Evolutionary conservation across 2,329 filamentous ascomycete species (phyloP).

Genomic region (Colletotrichum horii): DNA sequence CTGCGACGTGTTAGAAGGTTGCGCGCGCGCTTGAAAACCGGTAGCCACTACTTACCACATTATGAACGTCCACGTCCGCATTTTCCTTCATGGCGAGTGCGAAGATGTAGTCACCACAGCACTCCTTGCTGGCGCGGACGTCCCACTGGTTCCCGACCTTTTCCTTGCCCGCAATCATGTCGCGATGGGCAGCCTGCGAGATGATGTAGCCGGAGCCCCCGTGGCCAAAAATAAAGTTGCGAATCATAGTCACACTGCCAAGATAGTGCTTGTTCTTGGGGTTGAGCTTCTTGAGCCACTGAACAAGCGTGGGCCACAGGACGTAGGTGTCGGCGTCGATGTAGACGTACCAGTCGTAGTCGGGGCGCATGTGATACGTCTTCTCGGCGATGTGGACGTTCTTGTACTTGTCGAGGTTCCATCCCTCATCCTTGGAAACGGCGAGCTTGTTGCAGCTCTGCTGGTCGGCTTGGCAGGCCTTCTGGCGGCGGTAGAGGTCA

Average conservation of each 20-base stretch:
- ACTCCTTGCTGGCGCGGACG: conserved; percentile 39
- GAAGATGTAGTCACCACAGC: conserved; percentile 59
- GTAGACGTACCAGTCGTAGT: conserved; percentile 64
- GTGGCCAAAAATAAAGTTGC: conserved; percentile 53
- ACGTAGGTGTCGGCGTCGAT: conserved; percentile 65
- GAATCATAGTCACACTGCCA: conserved; percentile 52
- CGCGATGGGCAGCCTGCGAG: conserved; percentile 56
- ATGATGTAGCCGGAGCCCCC: conserved; percentile 62
- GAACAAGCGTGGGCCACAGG: conserved; percentile 55
- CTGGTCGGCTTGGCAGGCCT: conserved; percentile 49
- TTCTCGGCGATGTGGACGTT: conserved; percentile 65
- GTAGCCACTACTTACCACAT: conserved; percentile 41
- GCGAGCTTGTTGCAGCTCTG: conserved; percentile 45
- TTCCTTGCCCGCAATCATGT: conserved; percentile 44
- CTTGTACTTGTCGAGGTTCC: conserved; percentile 67
- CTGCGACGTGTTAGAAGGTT: conserved; percentile 28
- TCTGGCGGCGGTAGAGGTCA: conserved; percentile 50
- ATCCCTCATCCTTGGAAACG: conserved; percentile 41
- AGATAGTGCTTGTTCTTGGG: conserved; percentile 50
- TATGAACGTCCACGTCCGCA: conserved; percentile 43
- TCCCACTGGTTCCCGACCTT: conserved; percentile 55
- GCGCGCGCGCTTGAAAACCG: not conserved
- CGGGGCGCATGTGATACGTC: conserved; percentile 52
- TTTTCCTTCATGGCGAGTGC: conserved; percentile 49
- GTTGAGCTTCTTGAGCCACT: conserved; percentile 52